A percentile compares a stretch with the other conserved stretches of the same genome.
Conservation (phyloP, 2,329 filamentous ascomycete species). For the Penicillium sp. region DNA sequence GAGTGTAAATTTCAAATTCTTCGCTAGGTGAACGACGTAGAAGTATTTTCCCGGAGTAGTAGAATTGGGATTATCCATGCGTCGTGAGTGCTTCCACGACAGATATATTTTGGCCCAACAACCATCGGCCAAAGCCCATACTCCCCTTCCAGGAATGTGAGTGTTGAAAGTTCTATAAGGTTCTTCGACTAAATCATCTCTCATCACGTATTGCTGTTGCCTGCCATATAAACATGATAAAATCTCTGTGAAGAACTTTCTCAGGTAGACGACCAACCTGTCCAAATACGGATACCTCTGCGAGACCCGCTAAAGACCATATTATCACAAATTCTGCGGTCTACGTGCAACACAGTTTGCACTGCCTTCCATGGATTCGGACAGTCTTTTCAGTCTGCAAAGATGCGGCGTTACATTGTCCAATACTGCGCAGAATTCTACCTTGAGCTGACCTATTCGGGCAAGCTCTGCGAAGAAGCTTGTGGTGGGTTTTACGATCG, state of each 20-base stretch:
- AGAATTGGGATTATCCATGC: too few relatives aligned
- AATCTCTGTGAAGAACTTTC: not conserved
- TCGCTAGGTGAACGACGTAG: too few relatives aligned
- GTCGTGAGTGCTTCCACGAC: too few relatives aligned
- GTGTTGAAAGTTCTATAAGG: too few relatives aligned
- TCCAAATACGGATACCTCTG: not conserved
- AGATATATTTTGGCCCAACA: too few relatives aligned
- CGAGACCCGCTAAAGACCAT: not conserved
- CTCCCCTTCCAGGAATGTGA: too few relatives aligned
- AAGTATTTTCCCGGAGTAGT: too few relatives aligned
- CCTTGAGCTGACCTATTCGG: not conserved
- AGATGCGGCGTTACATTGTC: not conserved
- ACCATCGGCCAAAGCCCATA: too few relatives aligned
- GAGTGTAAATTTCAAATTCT: too few relatives aligned
- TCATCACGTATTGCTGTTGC: not conserved
- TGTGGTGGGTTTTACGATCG: not conserved
- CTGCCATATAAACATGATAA: not conserved
- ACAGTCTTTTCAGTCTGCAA: not conserved
- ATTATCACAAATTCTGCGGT: not conserved
- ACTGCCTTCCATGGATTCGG: not conserved
- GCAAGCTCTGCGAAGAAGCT: constrained; percentile 4
- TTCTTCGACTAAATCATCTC: too few relatives aligned
- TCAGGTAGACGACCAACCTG: not conserved
- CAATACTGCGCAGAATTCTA: not conserved
- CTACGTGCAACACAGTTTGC: not conserved